phyloP scores from a whole-genome alignment of 768 basidiomycete species.

The Podaxis pistillaris region DNA sequence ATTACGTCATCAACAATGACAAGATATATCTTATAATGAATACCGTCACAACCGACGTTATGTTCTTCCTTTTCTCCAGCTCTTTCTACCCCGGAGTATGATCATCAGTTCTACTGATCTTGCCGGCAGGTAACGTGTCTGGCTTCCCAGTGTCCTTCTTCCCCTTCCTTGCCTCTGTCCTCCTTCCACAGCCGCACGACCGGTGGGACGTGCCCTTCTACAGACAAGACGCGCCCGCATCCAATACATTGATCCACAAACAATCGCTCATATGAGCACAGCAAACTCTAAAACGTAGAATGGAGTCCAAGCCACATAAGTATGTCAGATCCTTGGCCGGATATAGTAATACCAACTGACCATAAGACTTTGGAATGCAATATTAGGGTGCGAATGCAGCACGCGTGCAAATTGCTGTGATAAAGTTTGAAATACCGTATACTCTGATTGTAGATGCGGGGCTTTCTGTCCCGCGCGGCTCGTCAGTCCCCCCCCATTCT shows the following conservation, averaged over 20 bases:
- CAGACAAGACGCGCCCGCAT: slow-evolving; percentile 66
- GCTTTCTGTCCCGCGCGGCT: slow-evolving; percentile 43
- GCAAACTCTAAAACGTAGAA: slow-evolving; percentile 37
- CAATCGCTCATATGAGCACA: slow-evolving; percentile 56
- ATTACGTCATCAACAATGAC: slow-evolving; percentile 1
- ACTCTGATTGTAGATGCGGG: slow-evolving; percentile 70
- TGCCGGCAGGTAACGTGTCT: slow-evolving; percentile 44
- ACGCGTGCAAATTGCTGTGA: slow-evolving; percentile 66
- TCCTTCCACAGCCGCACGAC: slow-evolving; percentile 59
- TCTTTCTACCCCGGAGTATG: background rate
- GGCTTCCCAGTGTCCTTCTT: slow-evolving; percentile 44
- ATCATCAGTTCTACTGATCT: slow-evolving; percentile 11
- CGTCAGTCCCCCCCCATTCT: slow-evolving; percentile 5
- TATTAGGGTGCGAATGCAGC: slow-evolving; percentile 37
- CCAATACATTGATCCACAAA: slow-evolving; percentile 59
- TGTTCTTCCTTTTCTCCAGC: too few relatives aligned
- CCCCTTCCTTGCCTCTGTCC: slow-evolving; percentile 39
- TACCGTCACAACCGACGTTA: too few relatives aligned
- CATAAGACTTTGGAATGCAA: slow-evolving; percentile 10
- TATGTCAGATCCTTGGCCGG: background rate
- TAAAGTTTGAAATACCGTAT: slow-evolving; percentile 58
- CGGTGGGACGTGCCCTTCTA: slow-evolving; percentile 71
- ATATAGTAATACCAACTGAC: slow-evolving; percentile 5
- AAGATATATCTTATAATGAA: slow-evolving; percentile 6
- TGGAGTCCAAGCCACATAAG: background rate